Base-by-base conservation (phyloP, 2,329 filamentous ascomycete species). In the Clonostachys solani region DNA sequence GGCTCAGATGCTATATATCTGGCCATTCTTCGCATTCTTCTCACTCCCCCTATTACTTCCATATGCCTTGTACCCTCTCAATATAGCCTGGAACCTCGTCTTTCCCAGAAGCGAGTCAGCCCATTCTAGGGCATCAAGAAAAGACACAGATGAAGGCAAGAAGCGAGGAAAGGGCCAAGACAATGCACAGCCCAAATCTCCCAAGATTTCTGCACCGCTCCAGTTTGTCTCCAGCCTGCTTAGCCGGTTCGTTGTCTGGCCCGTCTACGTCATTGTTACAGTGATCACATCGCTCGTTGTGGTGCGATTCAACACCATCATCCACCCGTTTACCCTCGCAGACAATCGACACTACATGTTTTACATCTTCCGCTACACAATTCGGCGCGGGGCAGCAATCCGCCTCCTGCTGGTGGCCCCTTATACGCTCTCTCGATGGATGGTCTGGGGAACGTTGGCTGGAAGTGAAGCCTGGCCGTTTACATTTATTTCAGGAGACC, bases 321-420 rank as follows among this genome's bases (percentile, higher is more conserved):
- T 97, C 40, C 94, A 99, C 60, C 92, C 94, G 0, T 99, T 97
- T 63, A 96, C 92, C 0, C 78, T 97, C 1, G 94, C 94, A 34
- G 94, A 99, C 66, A 99, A 99, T 65, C 78, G 94, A 3, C 94
- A 99, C 65, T 99, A 96, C 71, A 86, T 95, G 64, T 99, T 99
- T 66, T 99, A 99, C 69, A 74, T 95, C 50, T 99, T 99, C 73
- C 84, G 91, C 2, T 83, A 91, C 58, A 84, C 87, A 6, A 84
- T 97, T 36, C 78, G 87, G 3, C 77, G 76, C 6, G 80, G 88
- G 40, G 71, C 74, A 2, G 66, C 72, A 16, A 67, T 89, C 45
- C 84, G 84, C 35, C 91, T 90, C 56, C 65, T 77, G 1, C 83
- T 87, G 2, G 78, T 86, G 0, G 74, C 84, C 0, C 69, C 86